Evolutionary conservation across 495 filamentous ascomycete genomes (phyloP).

Genomic region (Xylaria longipes): DNA sequence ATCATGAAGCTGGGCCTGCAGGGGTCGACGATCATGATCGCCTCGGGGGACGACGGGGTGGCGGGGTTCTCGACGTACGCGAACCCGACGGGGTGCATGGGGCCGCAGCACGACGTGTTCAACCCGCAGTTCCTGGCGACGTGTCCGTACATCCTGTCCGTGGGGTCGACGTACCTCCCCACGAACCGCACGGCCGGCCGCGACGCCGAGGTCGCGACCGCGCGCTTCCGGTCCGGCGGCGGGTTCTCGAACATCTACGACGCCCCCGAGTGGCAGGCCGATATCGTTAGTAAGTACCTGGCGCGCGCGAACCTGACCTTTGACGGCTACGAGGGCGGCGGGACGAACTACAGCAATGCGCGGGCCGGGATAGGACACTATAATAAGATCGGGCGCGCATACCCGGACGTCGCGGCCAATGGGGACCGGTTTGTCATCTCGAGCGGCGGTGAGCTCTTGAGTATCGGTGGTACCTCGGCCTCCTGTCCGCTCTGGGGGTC

Average conservation of each 20-base stretch:
- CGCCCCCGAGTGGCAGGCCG: conserved; percentile 62
- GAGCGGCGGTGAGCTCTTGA: conserved; percentile 51
- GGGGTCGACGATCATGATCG: conserved; percentile 66
- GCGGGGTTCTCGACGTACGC: conserved; percentile 53
- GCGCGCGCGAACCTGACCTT: conserved; percentile 48
- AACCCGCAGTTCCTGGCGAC: conserved; percentile 41
- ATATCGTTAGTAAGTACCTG: conserved; percentile 59
- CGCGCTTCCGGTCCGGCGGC: conserved; percentile 61
- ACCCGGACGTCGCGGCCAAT: conserved; percentile 66
- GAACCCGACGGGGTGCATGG: conserved; percentile 36
- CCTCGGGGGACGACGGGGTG: conserved; percentile 67
- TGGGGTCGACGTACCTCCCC: conserved; percentile 41
- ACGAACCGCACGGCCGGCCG: conserved; percentile 30
- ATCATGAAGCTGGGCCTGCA: conserved; percentile 70
- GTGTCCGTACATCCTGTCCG: conserved; percentile 41
- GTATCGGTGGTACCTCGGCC: conserved; percentile 50
- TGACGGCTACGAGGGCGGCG: conserved; percentile 42
- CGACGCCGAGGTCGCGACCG: conserved; percentile 51
- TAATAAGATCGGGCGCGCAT: conserved; percentile 62
- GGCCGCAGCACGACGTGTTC: conserved; percentile 36
- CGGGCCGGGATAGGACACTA: conserved; percentile 41
- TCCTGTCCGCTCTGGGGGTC: conserved; percentile 45
- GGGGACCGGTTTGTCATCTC: conserved; percentile 63
- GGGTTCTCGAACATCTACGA: conserved; percentile 73
- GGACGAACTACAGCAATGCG: conserved; percentile 34